A percentile compares a stretch with the other conserved stretches of the same genome.
These are phyloP conservation scores for Fusarium lateritium DNA, from an alignment of 2,329 filamentous ascomycete genomes.

Conservation along the genomic window DNA sequence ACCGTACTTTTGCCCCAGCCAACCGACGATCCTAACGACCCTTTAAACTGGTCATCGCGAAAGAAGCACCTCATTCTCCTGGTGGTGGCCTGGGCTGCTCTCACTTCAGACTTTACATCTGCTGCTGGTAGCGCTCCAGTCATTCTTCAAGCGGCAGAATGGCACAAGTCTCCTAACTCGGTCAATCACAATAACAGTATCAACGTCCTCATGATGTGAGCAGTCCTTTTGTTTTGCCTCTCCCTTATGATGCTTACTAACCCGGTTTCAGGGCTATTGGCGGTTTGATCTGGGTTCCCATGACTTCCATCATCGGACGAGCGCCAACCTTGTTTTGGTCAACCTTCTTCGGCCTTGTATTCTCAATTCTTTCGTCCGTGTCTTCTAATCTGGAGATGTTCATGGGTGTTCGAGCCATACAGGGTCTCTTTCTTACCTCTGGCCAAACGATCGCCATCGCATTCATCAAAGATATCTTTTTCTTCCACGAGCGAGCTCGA, in stretches of 20 bases:
- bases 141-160: constrained; percentile 37
- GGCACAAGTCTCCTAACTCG: constrained; percentile 16
- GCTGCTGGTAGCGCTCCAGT: constrained; percentile 39
- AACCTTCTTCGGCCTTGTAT: constrained; percentile 34
- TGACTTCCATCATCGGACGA: constrained; percentile 40
- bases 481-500: constrained; percentile 69
- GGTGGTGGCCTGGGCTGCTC: constrained; percentile 36
- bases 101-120: constrained; percentile 38
- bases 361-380: constrained; percentile 26
- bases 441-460: constrained; percentile 63
- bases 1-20: constrained; percentile 42
- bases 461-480: constrained; percentile 72
- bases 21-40: constrained; percentile 29
- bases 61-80: constrained; percentile 44
- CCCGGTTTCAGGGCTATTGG: constrained; percentile 27
- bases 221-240: no score
- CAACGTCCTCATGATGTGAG: constrained; percentile 32
- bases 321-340: constrained; percentile 41
- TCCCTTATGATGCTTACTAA: neutral
- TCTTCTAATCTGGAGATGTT: constrained; percentile 30
- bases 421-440: constrained; percentile 63
- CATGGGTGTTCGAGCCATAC: constrained; percentile 27
- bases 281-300: constrained; percentile 36
- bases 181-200: constrained; percentile 41
- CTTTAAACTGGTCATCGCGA: constrained; percentile 40